Percentiles rank a stretch among this genome's conserved stretches.
These are phyloP conservation scores for Suhomyces anneliseae DNA, from an alignment of 1,139 yeast genomes.

Conservation along the genomic window DNA sequence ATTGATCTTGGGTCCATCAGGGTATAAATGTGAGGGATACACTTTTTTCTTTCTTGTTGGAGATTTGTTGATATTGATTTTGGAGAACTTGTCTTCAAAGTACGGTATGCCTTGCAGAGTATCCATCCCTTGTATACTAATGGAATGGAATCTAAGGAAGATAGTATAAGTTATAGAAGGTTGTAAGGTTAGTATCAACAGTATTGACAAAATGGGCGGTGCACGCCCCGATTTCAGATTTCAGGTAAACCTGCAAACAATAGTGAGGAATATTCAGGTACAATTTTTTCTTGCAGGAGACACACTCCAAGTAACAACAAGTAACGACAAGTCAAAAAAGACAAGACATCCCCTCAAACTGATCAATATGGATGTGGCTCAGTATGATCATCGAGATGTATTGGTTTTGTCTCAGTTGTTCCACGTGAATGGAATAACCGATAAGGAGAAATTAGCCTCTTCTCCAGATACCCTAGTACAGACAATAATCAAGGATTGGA, in stretches of 20 bases:
- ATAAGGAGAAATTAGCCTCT: conserved; percentile 15
- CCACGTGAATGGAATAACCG: conserved; percentile 20
- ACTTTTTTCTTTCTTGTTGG: conserved; percentile 22
- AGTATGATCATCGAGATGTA: conserved; percentile 20
- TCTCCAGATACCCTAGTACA: conserved; percentile 12
- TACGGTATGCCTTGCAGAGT: conserved; percentile 3
- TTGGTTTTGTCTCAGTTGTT: conserved; percentile 25
- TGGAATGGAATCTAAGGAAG: background rate
- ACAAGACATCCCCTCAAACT: background rate
- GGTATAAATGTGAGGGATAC: conserved; percentile 25
- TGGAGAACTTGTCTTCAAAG: conserved; percentile 31
- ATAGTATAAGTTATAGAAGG: background rate
- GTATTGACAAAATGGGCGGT: conserved; percentile 13
- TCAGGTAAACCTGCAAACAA: background rate
- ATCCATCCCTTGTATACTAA: conserved; percentile 1
- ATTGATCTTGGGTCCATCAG: conserved; percentile 17
- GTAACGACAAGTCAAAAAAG: too few species aligned
- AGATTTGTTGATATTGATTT: conserved; percentile 24
- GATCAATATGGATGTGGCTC: conserved; percentile 9
- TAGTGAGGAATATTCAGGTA: too few species aligned
- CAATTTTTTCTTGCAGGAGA: too few species aligned
- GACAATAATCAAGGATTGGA: conserved; percentile 19
- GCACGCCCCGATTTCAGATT: conserved; percentile 1
- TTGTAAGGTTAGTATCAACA: background rate
- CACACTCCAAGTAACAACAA: too few species aligned